These are phyloP conservation scores for Lachancea nothofagi DNA, from an alignment of 805 yeast genomes.

Conservation along the genomic window DNA sequence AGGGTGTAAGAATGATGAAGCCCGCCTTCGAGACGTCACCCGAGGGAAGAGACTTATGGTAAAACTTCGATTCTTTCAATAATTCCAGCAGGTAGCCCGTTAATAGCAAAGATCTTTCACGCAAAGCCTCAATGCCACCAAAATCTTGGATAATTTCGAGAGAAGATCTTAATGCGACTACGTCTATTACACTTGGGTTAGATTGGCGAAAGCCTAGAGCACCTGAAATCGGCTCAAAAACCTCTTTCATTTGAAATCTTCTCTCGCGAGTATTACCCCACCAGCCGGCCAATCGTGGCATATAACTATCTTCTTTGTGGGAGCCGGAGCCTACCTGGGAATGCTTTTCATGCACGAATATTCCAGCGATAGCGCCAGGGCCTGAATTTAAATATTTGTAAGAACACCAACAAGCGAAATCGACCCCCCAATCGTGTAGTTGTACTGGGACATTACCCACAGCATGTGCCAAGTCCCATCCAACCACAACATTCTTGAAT, in stretches of 20 bases:
- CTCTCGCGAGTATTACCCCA: slow-evolving; percentile 79
- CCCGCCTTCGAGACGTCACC: slow-evolving; percentile 4
- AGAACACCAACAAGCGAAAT: slow-evolving; percentile 93
- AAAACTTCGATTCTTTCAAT: slow-evolving; percentile 44
- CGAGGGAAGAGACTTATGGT: slow-evolving; percentile 27
- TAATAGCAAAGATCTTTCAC: slow-evolving; percentile 50
- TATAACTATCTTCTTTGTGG: slow-evolving; percentile 18
- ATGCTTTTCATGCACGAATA: slow-evolving; percentile 61
- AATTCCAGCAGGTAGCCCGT: slow-evolving; percentile 51
- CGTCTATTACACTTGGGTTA: slow-evolving; percentile 84
- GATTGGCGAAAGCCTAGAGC: slow-evolving; percentile 88
- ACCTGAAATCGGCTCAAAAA: slow-evolving; percentile 73
- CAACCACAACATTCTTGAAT: slow-evolving; percentile 49
- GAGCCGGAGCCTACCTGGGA: slow-evolving; percentile 2
- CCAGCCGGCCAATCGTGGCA: slow-evolving; percentile 90
- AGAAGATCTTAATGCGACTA: slow-evolving; percentile 64
- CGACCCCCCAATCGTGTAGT: slow-evolving; percentile 85
- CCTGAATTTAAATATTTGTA: slow-evolving; percentile 89
- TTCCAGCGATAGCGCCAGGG: slow-evolving; percentile 89
- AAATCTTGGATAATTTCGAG: slow-evolving; percentile 51
- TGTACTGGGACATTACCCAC: slow-evolving; percentile 76
- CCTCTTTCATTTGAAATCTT: slow-evolving; percentile 74
- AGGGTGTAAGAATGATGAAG: slow-evolving; percentile 74
- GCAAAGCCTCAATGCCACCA: slow-evolving; percentile 59
- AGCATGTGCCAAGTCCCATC: slow-evolving; percentile 97